Base-by-base conservation (phyloP, 1,284 basidiomycete species). In the Cutaneotrichosporon curvatum region DNA sequence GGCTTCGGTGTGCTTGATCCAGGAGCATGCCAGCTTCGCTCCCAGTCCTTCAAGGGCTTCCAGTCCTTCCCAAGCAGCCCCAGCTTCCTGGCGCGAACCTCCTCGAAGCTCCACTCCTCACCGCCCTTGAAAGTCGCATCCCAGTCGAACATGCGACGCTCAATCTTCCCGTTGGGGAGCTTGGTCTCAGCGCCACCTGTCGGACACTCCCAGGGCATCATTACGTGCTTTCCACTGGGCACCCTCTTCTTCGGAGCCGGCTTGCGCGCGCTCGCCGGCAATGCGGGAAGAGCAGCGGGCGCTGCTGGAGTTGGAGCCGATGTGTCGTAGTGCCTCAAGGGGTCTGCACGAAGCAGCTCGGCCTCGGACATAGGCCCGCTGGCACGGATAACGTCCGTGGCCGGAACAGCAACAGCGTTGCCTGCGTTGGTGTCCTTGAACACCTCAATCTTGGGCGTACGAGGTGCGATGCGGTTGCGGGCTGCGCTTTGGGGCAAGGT, bases 321-420 rank as follows among this genome's bases (percentile, higher is more conserved):
- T 45, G 61, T 60, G 53, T 65, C 58, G 54, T 57, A 61, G 57
- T 79, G 77, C 57, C 78, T 78, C 55, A 81, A 74, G 9, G 81
- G 81, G 53, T 80, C 75, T 16, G 73, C 68, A 38, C 78, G 79
- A 19, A 82, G 74, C 2, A 68, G 51, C 41, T 78, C 76, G 3
- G 74, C 71, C 50, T 77, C 75, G 9, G 65, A 63, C 0, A 61
- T 61, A 0, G 64, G 61, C 31, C 56, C 36, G 50, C 59, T 67
- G 7, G 59, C 37, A 49, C 60, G 50, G 35, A 64, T 48, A 34
- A 61, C 40, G 20, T 43, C 47, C 7, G 36, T 40, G 12, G 35
- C 37, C 14, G 23, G 37, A 1, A 41, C 28, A 1, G 42, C 28
- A 7, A 32, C 28, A 14, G 19, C 38, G 19, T 42, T 34, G 20